Evolutionary conservation across 2,329 filamentous ascomycete species (phyloP).

Genomic region (Trichoderma gracile): DNA sequence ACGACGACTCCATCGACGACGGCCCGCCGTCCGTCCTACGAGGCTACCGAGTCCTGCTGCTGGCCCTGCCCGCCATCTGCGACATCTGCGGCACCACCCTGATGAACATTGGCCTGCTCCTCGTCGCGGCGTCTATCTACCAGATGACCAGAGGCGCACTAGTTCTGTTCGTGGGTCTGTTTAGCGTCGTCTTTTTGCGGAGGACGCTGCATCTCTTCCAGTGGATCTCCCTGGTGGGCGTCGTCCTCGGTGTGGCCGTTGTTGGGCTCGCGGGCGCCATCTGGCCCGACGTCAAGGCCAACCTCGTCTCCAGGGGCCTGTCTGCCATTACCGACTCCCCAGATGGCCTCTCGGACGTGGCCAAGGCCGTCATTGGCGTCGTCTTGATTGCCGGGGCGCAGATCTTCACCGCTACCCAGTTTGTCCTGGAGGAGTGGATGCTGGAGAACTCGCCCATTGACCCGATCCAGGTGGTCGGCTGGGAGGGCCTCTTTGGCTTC

Average conservation of each 20-base stretch:
- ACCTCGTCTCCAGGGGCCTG: constrained; percentile 35
- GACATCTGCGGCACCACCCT: constrained; percentile 94
- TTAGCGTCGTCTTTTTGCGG: constrained; percentile 87
- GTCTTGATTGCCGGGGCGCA: constrained; percentile 90
- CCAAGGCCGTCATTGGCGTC: constrained; percentile 74
- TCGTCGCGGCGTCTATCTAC: constrained; percentile 94
- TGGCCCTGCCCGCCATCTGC: constrained; percentile 85
- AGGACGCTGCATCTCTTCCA: constrained; percentile 82
- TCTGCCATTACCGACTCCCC: constrained; percentile 44
- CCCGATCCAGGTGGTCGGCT: constrained; percentile 88
- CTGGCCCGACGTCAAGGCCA: constrained; percentile 65
- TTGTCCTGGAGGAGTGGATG: constrained; percentile 93
- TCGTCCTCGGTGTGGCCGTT: constrained; percentile 82
- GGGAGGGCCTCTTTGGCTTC: constrained; percentile 94
- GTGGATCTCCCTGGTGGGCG: constrained; percentile 84
- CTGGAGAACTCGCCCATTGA: constrained; percentile 66
- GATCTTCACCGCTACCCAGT: constrained; percentile 95
- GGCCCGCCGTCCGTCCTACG: constrained; percentile 59
- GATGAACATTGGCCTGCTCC: constrained; percentile 93
- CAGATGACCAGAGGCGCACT: constrained; percentile 97
- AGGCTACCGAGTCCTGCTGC: constrained; percentile 70
- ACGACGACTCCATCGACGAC: constrained; percentile 27
- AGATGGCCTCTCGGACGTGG: constrained; percentile 41
- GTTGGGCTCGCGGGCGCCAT: constrained; percentile 89
- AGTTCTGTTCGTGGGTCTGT: constrained; percentile 92